phyloP scores from a whole-genome alignment of 352 stramenopile species.

The Globisporangium barbulae region DNA sequence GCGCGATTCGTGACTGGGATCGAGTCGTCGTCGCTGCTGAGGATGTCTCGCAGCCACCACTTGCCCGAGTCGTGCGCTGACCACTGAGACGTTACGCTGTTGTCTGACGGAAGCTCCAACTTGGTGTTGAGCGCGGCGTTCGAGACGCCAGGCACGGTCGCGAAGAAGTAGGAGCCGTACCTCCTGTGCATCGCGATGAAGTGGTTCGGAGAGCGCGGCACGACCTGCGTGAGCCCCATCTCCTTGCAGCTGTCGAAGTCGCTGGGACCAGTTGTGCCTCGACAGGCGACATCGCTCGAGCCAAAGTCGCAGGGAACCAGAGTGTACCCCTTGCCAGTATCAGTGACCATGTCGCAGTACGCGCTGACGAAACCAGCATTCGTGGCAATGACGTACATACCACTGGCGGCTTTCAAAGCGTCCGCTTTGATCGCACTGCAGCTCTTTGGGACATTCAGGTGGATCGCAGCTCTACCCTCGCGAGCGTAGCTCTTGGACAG shows the following conservation, averaged over 20 bases:
- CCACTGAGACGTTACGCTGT: slow-evolving; percentile 44
- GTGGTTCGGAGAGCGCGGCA: slow-evolving; percentile 46
- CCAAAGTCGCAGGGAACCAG: slow-evolving; percentile 42
- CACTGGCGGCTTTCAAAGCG: slow-evolving; percentile 24
- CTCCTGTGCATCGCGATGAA: slow-evolving; percentile 39
- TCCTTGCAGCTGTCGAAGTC: slow-evolving; percentile 49
- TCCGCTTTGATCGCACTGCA: slow-evolving; percentile 54
- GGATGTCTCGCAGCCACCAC: slow-evolving; percentile 58
- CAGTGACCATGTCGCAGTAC: slow-evolving; percentile 56
- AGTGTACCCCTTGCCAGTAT: slow-evolving; percentile 53
- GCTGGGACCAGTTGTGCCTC: slow-evolving; percentile 26
- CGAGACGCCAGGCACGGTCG: slow-evolving; percentile 45
- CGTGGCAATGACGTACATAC: slow-evolving; percentile 46
- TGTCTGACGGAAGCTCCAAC: slow-evolving; percentile 41
- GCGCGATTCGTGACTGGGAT: slow-evolving; percentile 18
- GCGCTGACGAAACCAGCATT: slow-evolving; percentile 30
- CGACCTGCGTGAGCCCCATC: slow-evolving; percentile 45
- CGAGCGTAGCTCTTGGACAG: slow-evolving; percentile 24
- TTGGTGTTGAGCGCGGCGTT: slow-evolving; percentile 34
- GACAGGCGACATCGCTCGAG: slow-evolving; percentile 30
- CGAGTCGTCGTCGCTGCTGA: slow-evolving; percentile 23
- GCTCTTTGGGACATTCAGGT: slow-evolving; percentile 55
- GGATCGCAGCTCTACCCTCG: slow-evolving; percentile 24
- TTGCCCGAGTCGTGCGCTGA: slow-evolving; percentile 42
- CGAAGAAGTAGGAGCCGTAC: slow-evolving; percentile 50